Base-by-base conservation (phyloP, 345 rosid species). In the Diplotaxis tenuifolia region DNA sequence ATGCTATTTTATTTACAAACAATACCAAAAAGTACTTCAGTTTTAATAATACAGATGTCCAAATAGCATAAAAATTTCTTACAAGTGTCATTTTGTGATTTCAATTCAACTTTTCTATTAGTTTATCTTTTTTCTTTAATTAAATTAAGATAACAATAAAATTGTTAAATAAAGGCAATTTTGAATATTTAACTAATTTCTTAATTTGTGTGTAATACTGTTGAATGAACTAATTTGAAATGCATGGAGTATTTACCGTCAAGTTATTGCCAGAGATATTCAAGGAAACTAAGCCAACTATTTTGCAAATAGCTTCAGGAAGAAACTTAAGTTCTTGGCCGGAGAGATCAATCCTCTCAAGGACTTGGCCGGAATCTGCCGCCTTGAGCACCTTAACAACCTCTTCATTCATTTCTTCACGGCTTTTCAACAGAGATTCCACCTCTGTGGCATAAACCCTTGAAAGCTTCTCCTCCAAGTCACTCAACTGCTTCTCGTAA, bases 261-360 rank as follows among this genome's bases (percentile, higher is more conserved):
- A 95, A 78, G 65, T 82, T 85, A 72, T 95, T 95, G 79, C 72
- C 68, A 4, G 96, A 84, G 67, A 95, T 82, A 83, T 88, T 81
- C 73, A 95, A 90, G 52, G 78, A 81, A 71, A 77, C 79, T 86
- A 95, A 77, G 3, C 88, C 91, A 28, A 36, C 65, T 72, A 95
- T 80, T 82, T 79, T 88, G 22, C 91, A 84, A 54, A 92, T 85
- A 25, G 86, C 89, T 84, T 95, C 94, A 5, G 98, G 99, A 65
- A 95, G 62, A 50, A 87, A 50, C 76, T 80, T 87, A 73, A 95
- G 59, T 62, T 73, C 82, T 72, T 87, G 79, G n/a, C 84, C 83
- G 9, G 91, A 81, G 68, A 95, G 87, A 67, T 88, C 88, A 11
- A 87, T 74, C 62, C 75, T 87, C 73, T 86, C 92, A 58, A 92